Conservation (phyloP, 257 asterid species). For the Phtheirospermum japonicum region DNA sequence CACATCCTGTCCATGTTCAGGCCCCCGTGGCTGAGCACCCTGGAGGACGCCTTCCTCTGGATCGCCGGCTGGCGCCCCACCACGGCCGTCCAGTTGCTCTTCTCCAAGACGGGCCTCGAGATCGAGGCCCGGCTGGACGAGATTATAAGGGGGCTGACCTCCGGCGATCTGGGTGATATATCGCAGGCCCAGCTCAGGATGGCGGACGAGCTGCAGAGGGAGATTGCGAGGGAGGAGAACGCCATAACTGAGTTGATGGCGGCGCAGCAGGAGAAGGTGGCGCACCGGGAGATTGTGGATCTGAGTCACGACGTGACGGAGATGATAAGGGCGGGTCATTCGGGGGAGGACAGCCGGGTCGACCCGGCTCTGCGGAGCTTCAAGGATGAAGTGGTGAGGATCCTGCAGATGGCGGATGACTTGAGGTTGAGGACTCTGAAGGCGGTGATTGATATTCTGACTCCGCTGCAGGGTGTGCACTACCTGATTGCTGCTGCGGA, state of each 20-base stretch:
- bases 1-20: conserved; percentile 35
- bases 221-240: conserved; percentile 43
- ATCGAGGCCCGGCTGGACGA: conserved; percentile 47
- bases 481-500: background rate
- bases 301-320: conserved; percentile 43
- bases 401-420: background rate
- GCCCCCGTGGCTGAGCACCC: conserved; percentile 51
- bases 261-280: conserved; percentile 50
- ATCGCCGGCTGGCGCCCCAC: conserved; percentile 67
- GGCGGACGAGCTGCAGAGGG: conserved; percentile 46
- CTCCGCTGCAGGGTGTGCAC: background rate
- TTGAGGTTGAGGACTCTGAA: background rate
- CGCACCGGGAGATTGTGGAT: conserved; percentile 54
- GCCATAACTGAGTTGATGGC: conserved; percentile 54
- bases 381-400: no score
- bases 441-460: background rate
- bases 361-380: conserved; percentile 28
- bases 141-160: conserved; percentile 37
- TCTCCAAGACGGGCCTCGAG: conserved; percentile 51
- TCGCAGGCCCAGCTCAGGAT: conserved; percentile 32
- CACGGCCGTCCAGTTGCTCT: conserved; percentile 51
- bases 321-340: conserved; percentile 29
- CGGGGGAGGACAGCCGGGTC: conserved; percentile 21
- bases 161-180: conserved; percentile 44
- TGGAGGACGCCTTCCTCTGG: conserved; percentile 58